Conservation (phyloP, 2,329 filamentous ascomycete species). For the Fusarium bactridioides region DNA sequence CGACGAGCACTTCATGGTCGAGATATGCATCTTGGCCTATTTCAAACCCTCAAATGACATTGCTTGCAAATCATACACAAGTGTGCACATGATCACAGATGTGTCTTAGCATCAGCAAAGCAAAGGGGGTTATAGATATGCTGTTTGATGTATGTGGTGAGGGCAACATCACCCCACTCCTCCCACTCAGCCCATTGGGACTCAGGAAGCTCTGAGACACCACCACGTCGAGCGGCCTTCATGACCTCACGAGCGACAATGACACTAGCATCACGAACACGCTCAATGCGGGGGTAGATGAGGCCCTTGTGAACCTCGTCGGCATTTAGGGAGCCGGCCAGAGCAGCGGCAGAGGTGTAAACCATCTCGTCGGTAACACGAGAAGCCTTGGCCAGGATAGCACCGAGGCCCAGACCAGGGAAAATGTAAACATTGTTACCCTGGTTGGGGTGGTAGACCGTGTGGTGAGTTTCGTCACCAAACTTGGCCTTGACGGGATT, state of each 20-base stretch:
- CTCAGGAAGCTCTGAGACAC: conserved; percentile 74
- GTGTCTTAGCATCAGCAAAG: conserved; percentile 47
- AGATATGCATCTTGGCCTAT: conserved; percentile 8
- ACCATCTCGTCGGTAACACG: conserved; percentile 95
- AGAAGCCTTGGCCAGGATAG: conserved; percentile 88
- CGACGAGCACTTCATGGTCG: conserved; percentile 34
- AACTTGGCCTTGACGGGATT: conserved; percentile 72
- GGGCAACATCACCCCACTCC: conserved; percentile 71
- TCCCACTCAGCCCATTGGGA: conserved; percentile 76
- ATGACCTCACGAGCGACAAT: conserved; percentile 91
- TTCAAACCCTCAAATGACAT: neutral
- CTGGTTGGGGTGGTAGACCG: conserved; percentile 80
- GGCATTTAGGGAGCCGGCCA: conserved; percentile 78
- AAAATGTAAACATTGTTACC: conserved; percentile 94
- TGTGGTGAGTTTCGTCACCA: conserved; percentile 59
- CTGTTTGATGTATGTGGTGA: conserved; percentile 67
- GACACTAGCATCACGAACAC: conserved; percentile 89
- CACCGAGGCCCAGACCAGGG: conserved; percentile 92
- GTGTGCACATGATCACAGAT: conserved; percentile 41
- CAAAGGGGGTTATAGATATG: conserved; percentile 66
- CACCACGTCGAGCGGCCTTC: conserved; percentile 84
- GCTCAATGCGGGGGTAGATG: conserved; percentile 89
- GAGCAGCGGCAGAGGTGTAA: conserved; percentile 86
- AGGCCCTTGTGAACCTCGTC: conserved; percentile 85
- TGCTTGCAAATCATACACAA: conserved; percentile 22